Evolutionary conservation across 305 asterid genomes (phyloP).

Genomic region (Euphrasia arctica): DNA sequence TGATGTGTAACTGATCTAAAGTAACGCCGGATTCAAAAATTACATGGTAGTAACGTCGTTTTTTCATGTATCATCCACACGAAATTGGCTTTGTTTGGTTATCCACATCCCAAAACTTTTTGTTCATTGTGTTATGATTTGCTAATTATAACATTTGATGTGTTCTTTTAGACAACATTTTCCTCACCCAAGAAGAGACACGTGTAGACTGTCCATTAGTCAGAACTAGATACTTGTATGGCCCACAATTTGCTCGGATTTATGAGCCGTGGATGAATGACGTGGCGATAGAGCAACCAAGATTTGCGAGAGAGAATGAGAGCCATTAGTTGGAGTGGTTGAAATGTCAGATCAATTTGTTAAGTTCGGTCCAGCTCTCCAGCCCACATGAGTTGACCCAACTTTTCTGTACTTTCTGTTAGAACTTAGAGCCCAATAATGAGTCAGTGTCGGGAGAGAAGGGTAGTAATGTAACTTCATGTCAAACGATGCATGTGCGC

Average conservation of each 20-base stretch:
- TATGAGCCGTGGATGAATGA: conserved; percentile 18
- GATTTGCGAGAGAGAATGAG: conserved; percentile 8
- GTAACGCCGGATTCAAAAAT: too few relatives aligned
- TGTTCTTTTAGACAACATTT: too few relatives aligned
- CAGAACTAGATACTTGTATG: conserved; percentile 28
- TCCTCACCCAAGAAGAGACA: conserved; percentile 27
- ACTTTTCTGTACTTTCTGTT: not conserved
- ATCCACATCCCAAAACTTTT: too few relatives aligned
- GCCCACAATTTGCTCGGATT: conserved; percentile 29
- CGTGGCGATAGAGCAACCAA: conserved; percentile 36
- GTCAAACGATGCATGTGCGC: not conserved
- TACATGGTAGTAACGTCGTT: too few relatives aligned
- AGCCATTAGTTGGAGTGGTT: conserved; percentile 34
- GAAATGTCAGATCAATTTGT: conserved; percentile 6
- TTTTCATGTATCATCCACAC: too few relatives aligned
- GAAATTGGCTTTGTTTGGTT: too few relatives aligned
- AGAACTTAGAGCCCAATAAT: not conserved
- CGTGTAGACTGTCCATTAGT: conserved; percentile 38
- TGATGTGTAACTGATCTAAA: too few relatives aligned
- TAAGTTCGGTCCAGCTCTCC: not conserved
- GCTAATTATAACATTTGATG: too few relatives aligned
- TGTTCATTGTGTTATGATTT: too few relatives aligned
- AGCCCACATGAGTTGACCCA: conserved; percentile 33
- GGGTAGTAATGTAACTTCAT: conserved; percentile 9
- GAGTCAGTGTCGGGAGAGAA: not conserved